These are phyloP conservation scores for Aspergillus fructus DNA, from an alignment of 2,329 filamentous ascomycete species.

Conservation along the genomic window DNA sequence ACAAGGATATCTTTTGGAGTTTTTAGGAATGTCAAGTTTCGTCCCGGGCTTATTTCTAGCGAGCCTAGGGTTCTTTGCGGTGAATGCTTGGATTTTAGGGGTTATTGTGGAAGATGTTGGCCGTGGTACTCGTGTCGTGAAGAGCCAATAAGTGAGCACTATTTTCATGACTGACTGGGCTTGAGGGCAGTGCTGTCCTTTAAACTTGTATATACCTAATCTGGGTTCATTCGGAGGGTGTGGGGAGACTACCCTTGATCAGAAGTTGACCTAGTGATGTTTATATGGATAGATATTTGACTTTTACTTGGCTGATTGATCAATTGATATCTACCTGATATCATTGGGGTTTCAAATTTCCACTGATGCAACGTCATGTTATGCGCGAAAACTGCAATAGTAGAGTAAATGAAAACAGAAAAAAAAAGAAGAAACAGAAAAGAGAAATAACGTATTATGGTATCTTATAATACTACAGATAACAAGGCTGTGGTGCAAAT, in stretches of 20 bases:
- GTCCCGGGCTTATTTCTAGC: conserved; percentile 78
- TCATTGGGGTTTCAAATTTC: conserved; percentile 1
- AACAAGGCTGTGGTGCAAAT: not conserved
- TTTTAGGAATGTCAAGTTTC: conserved; percentile 79
- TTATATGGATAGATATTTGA: not conserved
- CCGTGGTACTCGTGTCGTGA: conserved; percentile 14
- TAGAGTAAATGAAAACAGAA: not conserved
- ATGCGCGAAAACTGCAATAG: not conserved
- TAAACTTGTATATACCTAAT: too few species aligned
- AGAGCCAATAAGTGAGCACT: not conserved
- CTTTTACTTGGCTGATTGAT: not conserved
- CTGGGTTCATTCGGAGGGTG: too few species aligned
- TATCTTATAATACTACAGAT: conserved; percentile 13
- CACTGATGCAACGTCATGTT: not conserved
- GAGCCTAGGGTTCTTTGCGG: conserved; percentile 74
- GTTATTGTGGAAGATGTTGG: conserved; percentile 70
- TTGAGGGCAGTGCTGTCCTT: too few species aligned
- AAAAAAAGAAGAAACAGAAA: not conserved
- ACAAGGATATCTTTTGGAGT: conserved; percentile 74
- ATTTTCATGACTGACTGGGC: too few species aligned
- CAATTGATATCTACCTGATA: not conserved
- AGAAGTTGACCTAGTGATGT: too few species aligned
- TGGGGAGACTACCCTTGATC: too few species aligned
- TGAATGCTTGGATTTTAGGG: conserved; percentile 85
- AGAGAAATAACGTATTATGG: not conserved